These are phyloP conservation scores for Leccinum pachyderme DNA, from an alignment of 1,284 basidiomycete species.

Conservation along the genomic window DNA sequence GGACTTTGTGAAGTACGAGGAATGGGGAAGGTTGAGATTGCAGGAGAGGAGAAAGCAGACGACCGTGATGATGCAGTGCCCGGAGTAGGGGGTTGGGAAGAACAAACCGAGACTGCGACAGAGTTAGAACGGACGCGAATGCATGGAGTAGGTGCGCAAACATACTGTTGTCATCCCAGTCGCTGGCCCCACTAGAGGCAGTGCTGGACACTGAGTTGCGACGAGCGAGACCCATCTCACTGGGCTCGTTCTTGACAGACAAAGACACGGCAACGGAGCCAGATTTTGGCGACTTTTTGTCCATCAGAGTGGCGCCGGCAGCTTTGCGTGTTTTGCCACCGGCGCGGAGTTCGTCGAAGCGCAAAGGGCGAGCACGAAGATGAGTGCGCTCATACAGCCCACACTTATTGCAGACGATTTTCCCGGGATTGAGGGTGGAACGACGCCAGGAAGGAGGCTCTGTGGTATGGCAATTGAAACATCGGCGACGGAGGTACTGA, in stretches of 20 bases:
- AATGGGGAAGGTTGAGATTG: slow-evolving; percentile 53
- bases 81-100: slow-evolving; percentile 35
- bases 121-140: slow-evolving; percentile 3
- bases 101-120: slow-evolving; percentile 60
- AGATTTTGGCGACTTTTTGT: slow-evolving; percentile 39
- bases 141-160: neutral
- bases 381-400: slow-evolving; percentile 85
- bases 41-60: slow-evolving; percentile 66
- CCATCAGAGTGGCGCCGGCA: slow-evolving; percentile 37
- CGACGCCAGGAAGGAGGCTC: slow-evolving; percentile 84
- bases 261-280: slow-evolving; percentile 23
- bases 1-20: slow-evolving; percentile 61
- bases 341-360: slow-evolving; percentile 80
- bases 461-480: slow-evolving; percentile 86
- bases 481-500: slow-evolving; percentile 77
- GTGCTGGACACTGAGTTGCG: slow-evolving; percentile 62
- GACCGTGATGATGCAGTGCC: slow-evolving; percentile 54
- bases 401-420: slow-evolving; percentile 89
- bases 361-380: slow-evolving; percentile 71
- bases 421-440: slow-evolving; percentile 80
- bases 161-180: slow-evolving; percentile 76
- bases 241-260: slow-evolving; percentile 63
- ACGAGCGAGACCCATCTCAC: slow-evolving; percentile 50
- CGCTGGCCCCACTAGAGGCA: slow-evolving; percentile 56
- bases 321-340: slow-evolving; percentile 75